phyloP scores from a whole-genome alignment of 164 flowering plant genomes.

The Brasenia schreberi region DNA sequence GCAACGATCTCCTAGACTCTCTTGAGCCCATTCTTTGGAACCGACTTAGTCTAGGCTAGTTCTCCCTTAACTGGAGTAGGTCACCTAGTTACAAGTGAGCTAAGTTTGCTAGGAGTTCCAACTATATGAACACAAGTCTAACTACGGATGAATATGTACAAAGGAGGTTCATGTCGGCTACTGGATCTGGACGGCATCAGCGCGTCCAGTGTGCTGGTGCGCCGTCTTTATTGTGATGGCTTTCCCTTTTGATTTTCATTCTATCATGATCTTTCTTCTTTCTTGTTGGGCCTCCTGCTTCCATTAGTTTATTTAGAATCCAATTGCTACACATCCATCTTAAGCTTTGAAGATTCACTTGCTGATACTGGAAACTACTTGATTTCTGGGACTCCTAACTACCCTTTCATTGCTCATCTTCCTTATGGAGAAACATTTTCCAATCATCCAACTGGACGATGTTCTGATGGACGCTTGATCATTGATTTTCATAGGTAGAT shows the following conservation, averaged over 20 bases:
- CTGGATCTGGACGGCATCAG: no score
- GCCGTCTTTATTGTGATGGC: no score
- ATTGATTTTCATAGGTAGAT: slow-evolving; percentile 51
- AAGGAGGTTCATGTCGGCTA: no score
- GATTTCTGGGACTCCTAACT: slow-evolving; percentile 16
- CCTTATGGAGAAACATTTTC: slow-evolving; percentile 51
- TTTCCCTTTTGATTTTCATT: neutral
- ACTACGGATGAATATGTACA: no score
- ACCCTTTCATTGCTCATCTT: slow-evolving; percentile 19
- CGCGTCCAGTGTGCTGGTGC: no score
- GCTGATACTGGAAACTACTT: slow-evolving; percentile 49
- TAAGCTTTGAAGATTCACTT: slow-evolving; percentile 46
- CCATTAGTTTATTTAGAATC: slow-evolving; percentile 1
- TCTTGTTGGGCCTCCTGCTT: neutral
- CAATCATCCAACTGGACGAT: slow-evolving; percentile 34
- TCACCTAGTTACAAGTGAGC: no score
- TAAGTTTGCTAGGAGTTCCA: no score
- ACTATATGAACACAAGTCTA: no score
- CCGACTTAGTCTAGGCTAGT: no score
- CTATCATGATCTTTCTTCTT: neutral
- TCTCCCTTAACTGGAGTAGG: no score
- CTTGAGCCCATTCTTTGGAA: no score
- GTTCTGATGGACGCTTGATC: slow-evolving; percentile 45
- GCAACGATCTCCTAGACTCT: no score
- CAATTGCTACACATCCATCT: slow-evolving; percentile 22